Evolutionary conservation across 768 basidiomycete species (phyloP).

Genomic region (Glaciozyma martinii): DNA sequence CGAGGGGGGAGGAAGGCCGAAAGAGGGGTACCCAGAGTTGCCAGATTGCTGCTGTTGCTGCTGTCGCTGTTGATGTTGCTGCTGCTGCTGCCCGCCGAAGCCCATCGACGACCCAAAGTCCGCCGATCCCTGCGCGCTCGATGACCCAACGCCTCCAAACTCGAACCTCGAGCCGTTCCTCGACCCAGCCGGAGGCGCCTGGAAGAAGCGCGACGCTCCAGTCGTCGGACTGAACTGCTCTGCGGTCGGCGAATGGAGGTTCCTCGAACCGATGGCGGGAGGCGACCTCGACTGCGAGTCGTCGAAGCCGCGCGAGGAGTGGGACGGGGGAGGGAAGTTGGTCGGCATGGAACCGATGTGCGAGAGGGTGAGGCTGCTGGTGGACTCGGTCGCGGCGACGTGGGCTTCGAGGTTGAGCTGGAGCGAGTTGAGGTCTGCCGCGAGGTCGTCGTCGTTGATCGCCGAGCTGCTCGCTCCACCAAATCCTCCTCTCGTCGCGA

Average conservation of each 20-base stretch:
- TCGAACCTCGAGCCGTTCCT: constrained; percentile 17
- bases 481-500: neutral
- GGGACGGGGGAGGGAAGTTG: constrained; percentile 17
- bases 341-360: constrained; percentile 27
- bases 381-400: constrained; percentile 11
- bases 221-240: constrained; percentile 16
- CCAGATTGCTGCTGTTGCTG: neutral
- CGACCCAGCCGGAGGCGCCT: constrained; percentile 11
- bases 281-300: constrained; percentile 15
- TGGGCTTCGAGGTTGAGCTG: constrained; percentile 35
- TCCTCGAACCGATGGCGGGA: neutral
- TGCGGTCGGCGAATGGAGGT: constrained; percentile 17
- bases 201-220: constrained; percentile 26
- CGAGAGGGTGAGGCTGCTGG: neutral
- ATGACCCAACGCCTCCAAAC: constrained; percentile 4
- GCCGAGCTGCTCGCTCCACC: constrained; percentile 17
- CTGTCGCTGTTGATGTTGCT: neutral
- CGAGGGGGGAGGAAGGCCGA: constrained; percentile 9
- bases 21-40: neutral
- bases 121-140: neutral
- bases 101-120: neutral
- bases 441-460: constrained; percentile 35
- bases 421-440: constrained; percentile 34
- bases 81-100: neutral
- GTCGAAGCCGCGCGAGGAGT: constrained; percentile 9